A percentile compares a stretch with the other conserved stretches of the same genome.
phyloP scores from a whole-genome alignment of 1,284 basidiomycete genomes.

The Volvariella volvacea region DNA sequence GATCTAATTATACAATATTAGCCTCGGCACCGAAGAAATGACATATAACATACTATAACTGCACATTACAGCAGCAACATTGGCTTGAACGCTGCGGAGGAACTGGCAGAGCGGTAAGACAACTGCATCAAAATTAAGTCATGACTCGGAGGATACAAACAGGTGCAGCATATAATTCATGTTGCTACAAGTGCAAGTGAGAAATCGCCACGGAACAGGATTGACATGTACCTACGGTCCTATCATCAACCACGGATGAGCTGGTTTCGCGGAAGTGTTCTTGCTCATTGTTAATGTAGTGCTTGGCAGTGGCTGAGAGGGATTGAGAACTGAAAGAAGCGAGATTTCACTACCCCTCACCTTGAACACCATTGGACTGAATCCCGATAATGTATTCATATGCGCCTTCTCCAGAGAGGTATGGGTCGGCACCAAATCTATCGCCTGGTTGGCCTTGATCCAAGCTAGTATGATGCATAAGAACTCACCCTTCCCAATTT shows the following conservation, averaged over 20 bases:
- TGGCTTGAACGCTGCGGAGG: slow-evolving; percentile 55
- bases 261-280: slow-evolving; percentile 47
- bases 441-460: not conserved
- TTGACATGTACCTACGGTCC: slow-evolving; percentile 26
- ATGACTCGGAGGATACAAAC: slow-evolving; percentile 21
- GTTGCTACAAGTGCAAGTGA: slow-evolving; percentile 30
- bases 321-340: not conserved
- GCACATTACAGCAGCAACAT: slow-evolving; percentile 67
- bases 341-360: slow-evolving; percentile 11
- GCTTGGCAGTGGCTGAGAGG: slow-evolving; percentile 43
- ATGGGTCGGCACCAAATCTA: slow-evolving; percentile 55
- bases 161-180: slow-evolving; percentile 49
- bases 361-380: slow-evolving; percentile 56
- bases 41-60: slow-evolving; percentile 29
- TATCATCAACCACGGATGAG: slow-evolving; percentile 62
- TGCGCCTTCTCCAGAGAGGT: slow-evolving; percentile 55
- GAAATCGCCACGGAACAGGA: not conserved
- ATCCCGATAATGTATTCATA: slow-evolving; percentile 53
- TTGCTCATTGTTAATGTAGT: slow-evolving; percentile 59
- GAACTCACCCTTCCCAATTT: slow-evolving; percentile 60
- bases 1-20: not conserved
- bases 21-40: not conserved
- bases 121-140: not conserved
- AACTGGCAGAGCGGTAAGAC: slow-evolving; percentile 30
- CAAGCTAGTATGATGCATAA: not conserved